These are phyloP conservation scores for Chalara sp. DNA, from an alignment of 2,329 filamentous ascomycete species.

Conservation along the genomic window DNA sequence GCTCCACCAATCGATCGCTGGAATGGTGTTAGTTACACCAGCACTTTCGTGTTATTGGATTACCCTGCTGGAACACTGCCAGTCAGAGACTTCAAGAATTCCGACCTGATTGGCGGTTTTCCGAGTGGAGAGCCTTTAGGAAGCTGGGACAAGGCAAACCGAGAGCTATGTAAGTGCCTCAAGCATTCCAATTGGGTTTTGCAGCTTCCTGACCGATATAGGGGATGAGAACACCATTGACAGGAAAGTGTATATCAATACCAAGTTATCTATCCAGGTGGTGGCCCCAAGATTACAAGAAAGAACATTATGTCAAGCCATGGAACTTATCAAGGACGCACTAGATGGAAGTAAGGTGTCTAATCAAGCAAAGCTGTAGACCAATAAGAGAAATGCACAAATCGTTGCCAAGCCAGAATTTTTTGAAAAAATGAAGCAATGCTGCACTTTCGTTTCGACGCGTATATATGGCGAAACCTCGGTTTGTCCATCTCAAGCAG, in stretches of 20 bases:
- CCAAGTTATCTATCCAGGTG: slow-evolving; percentile 22
- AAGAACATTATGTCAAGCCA: slow-evolving; percentile 20
- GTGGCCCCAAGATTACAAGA: slow-evolving; percentile 25
- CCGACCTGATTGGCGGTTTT: slow-evolving; percentile 46
- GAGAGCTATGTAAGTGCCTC: slow-evolving; percentile 43
- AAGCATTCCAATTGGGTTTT: background rate
- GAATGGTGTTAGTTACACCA: slow-evolving; percentile 56
- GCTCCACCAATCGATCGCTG: slow-evolving; percentile 55
- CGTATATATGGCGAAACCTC: too few species aligned
- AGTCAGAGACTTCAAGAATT: slow-evolving; percentile 39
- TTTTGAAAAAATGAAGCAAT: too few species aligned
- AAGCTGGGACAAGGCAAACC: slow-evolving; percentile 54
- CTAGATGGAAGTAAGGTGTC: too few species aligned
- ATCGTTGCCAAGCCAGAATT: too few species aligned
- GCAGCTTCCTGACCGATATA: background rate
- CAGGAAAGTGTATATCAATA: slow-evolving; percentile 23
- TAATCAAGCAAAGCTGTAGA: too few species aligned
- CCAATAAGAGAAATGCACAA: too few species aligned
- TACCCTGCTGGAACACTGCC: slow-evolving; percentile 53
- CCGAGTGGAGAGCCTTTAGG: slow-evolving; percentile 32
- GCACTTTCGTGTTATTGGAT: slow-evolving; percentile 54
- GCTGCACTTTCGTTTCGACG: too few species aligned
- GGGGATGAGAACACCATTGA: slow-evolving; percentile 22
- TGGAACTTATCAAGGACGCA: slow-evolving; percentile 14
- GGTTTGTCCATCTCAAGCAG: too few species aligned